Conservation (phyloP, 176 grass and related monocot species). For the Aegilops sharonensis region DNA sequence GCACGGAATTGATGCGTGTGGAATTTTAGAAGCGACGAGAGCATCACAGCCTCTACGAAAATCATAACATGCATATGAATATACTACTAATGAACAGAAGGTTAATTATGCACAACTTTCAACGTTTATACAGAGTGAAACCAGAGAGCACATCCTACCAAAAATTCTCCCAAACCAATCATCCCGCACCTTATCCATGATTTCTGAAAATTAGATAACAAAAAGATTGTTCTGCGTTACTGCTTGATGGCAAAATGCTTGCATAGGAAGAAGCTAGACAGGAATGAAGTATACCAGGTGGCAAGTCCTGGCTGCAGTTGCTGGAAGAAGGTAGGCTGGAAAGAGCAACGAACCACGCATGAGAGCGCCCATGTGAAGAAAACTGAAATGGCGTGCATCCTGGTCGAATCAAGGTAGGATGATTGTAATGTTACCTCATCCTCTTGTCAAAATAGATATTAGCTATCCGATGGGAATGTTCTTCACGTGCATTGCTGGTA, state of each 20-base stretch:
- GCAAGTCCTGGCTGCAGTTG: background rate
- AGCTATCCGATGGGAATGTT: background rate
- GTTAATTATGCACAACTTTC: background rate
- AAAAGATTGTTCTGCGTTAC: background rate
- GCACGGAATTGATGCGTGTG: background rate
- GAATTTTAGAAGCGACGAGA: background rate
- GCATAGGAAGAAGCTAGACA: background rate
- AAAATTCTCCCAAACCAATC: background rate
- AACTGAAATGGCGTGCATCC: background rate
- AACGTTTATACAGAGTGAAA: background rate
- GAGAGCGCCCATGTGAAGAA: too few relatives aligned
- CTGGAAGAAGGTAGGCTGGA: background rate
- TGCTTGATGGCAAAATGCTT: background rate
- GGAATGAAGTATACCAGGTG: background rate
- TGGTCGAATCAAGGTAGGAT: background rate
- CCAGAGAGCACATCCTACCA: background rate
- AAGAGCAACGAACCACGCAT: background rate
- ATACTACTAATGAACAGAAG: background rate
- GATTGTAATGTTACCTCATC: background rate
- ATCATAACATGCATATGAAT: background rate
- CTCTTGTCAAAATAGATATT: background rate
- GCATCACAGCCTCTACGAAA: background rate
- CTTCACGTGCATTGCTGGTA: background rate
- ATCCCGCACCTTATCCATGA: background rate
- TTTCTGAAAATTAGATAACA: background rate